Evolutionary conservation across 192 early-diverging fungal genomes (phyloP).

Genomic region (Coemansia sp.): DNA sequence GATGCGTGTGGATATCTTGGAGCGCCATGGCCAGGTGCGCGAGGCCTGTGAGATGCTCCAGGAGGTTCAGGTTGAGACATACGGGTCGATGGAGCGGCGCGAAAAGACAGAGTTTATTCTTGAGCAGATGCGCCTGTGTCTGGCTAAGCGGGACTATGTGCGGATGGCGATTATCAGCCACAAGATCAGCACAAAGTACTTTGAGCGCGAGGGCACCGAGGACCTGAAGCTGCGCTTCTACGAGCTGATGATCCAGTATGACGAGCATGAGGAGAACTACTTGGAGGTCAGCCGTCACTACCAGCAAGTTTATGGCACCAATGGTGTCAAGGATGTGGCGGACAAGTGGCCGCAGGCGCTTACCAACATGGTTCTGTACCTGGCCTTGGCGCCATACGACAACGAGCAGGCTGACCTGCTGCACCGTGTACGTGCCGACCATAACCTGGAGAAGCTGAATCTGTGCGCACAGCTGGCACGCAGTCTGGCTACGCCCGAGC

Average conservation of each 20-base stretch:
- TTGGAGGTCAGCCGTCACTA: constrained; percentile 92
- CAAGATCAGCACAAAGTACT: constrained; percentile 95
- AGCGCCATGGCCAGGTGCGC: constrained; percentile 82
- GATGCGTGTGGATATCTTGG: constrained; percentile 83
- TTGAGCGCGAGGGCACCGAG: constrained; percentile 74
- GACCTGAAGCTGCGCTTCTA: constrained; percentile 89
- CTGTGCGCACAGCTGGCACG: constrained; percentile 83
- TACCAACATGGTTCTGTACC: constrained; percentile 78
- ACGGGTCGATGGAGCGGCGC: constrained; percentile 96
- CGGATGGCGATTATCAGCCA: constrained; percentile 90
- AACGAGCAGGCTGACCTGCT: constrained; percentile 96
- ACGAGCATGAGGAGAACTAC: constrained; percentile 86
- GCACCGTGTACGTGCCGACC: constrained; percentile 79
- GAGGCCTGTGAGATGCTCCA: constrained; percentile 95
- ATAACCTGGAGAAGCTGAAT: constrained; percentile 68
- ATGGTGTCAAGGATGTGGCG: constrained; percentile 73
- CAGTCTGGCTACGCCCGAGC: constrained; percentile 86
- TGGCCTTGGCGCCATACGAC: constrained; percentile 87
- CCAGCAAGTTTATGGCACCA: constrained; percentile 85
- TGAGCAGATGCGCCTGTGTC: constrained; percentile 94
- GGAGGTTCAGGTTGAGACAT: constrained; percentile 98
- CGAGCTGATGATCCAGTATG: constrained; percentile 93
- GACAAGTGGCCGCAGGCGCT: constrained; percentile 70
- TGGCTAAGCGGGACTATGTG: constrained; percentile 90
- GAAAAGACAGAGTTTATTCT: constrained; percentile 99